Base-by-base conservation (phyloP, 371 early-diverging fungal species). In the Mortierella sp. region DNA sequence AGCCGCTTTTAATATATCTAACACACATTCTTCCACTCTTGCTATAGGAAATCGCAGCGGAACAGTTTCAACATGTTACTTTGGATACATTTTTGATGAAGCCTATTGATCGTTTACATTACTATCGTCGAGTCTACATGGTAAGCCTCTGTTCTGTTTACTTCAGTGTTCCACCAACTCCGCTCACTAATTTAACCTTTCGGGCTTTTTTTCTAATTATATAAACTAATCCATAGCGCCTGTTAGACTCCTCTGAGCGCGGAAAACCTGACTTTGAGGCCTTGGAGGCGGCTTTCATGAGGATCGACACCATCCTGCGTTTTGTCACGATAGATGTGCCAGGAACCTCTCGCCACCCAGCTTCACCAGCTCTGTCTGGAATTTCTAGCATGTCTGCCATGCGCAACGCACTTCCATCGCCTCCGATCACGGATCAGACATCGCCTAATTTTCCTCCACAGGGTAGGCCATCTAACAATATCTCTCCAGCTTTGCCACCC, bases 281-380 rank as follows among this genome's bases (percentile, higher is more conserved):
- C 19, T 35, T 80, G 57, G 81, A 80, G 65, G 62, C 81, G 7
- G 81, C 81, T 8, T 80, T 80, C 42, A 80, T 80, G 81, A 67
- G 75, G 43, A 70, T 80, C 65, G 81, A 80, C 47, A 71, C 75
- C 34, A 74, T 80, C 29, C 29, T 80, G 64, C 81, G 81, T 0
- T 65, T 80, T 43, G 81, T 80, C 7, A 80, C 75, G 7, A 68
- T 80, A 43, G 81, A 80, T 40, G 81, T 80, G 34, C 81, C 81
- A 0, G 81, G 81, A 31, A 80, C 81, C 7, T 70, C 81, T 42
- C 81, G 81, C n/a, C 81, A 80, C 12, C 81, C 81, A 42, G 81
- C 81, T 22, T 80, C 81, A 22, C 81, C 81, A 23, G 81, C 81
- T 0, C 58, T 80, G 34, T 75, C 81, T 2, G 81, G 65, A 9